Base-by-base conservation (phyloP, 345 rosid species). In the Lumnitzera racemosa region DNA sequence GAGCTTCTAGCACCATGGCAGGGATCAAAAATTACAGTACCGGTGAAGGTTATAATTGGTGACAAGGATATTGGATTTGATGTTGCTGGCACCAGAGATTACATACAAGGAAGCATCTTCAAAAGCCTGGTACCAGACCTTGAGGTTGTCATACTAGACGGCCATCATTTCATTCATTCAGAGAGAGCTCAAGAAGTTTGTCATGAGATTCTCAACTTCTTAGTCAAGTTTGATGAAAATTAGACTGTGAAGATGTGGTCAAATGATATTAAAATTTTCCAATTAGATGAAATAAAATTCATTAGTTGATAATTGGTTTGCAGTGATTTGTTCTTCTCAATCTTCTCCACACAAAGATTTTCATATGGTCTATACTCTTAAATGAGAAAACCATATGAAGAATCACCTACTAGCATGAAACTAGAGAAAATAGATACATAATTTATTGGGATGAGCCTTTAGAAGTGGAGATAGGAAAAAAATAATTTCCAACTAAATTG, bases 131-230 rank as follows among this genome's bases (percentile, higher is more conserved):
- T 87, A 25, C 87, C 85, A 3, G 58, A 82, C 48, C 85, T 81
- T 36, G 82, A 87, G 69, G 68, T 82, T 46, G 76, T 56, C 50
- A 56, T 87, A 63, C 79, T 80, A 24, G 82, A 82, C 50, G 89
- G 79, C 20, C 95, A 84, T 66, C 89, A 84, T 73, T 84, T 61
- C 65, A 76, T 87, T 55, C 84, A 80, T 13, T 77, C 72, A 62
- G 90, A 87, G 74, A 82, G 71, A 74, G 70, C 80, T 65, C 56
- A 77, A 65, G 56, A 74, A 67, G 85, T 82, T 20, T 84, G 86
- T 0, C 55, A 80, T 24, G 83, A 87, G 74, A 84, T 84, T 24
- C 74, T 82, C 46, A 67, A 80, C 9, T 84, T 80, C 67, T 72
- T 84, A 9, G 59, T 12, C 47, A 80, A 76, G 63, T 23, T 82